Evolutionary conservation across 2,329 filamentous ascomycete species (phyloP).

Genomic region (Epichloe brachyelytri): DNA sequence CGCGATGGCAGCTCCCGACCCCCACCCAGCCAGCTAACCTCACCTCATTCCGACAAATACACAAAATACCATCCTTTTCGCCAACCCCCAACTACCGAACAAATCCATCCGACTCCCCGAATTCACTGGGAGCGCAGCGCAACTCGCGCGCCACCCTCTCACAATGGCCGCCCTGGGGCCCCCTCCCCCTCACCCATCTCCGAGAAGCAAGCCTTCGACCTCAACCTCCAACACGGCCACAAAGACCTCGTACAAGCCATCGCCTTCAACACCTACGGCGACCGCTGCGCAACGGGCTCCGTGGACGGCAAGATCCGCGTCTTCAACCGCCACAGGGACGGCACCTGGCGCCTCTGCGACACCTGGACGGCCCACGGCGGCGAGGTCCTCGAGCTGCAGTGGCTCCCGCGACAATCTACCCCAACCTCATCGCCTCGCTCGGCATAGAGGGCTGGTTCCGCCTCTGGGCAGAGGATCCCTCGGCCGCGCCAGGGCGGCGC

Average conservation of each 20-base stretch:
- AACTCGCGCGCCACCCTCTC: not conserved
- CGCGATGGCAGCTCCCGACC: not conserved
- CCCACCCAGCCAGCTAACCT: not conserved
- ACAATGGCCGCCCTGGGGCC: conserved; percentile 19
- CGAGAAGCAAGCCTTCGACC: conserved; percentile 37
- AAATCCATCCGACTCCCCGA: no score
- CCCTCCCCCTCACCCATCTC: conserved; percentile 23
- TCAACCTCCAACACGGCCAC: conserved; percentile 60
- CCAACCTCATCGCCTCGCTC: conserved; percentile 72
- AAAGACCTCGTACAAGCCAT: conserved; percentile 72
- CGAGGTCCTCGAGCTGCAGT: conserved; percentile 87
- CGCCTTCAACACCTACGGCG: conserved; percentile 85
- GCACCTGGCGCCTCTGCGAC: conserved; percentile 68
- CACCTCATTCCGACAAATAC: not conserved
- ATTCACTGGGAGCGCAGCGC: no score
- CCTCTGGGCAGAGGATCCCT: conserved; percentile 84
- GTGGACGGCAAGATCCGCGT: conserved; percentile 89
- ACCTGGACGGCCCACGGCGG: conserved; percentile 84
- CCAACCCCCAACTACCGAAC: no score
- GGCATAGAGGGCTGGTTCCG: conserved; percentile 83
- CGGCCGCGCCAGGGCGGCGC: conserved; percentile 64
- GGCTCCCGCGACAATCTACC: conserved; percentile 83
- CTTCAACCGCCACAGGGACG: conserved; percentile 71
- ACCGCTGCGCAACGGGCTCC: conserved; percentile 79
- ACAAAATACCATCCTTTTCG: no score